Evolutionary conservation across 108 stramenopile species (phyloP).

Genomic region (Fragilaria radians): DNA sequence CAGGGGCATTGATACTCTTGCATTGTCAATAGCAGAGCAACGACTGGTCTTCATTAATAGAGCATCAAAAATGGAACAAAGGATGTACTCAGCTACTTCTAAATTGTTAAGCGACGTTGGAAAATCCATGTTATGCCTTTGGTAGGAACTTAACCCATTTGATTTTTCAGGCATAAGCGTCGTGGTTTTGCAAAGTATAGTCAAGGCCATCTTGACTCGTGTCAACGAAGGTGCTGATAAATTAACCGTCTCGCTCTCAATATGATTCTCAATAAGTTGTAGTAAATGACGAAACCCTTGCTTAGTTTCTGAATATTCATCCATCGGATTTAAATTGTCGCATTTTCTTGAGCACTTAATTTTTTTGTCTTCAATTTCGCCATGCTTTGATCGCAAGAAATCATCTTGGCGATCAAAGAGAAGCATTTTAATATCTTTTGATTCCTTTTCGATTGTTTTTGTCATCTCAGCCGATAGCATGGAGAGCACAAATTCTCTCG

Average conservation of each 20-base stretch:
- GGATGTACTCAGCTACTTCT: background rate
- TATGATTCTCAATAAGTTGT: background rate
- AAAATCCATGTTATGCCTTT: background rate
- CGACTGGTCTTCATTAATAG: background rate
- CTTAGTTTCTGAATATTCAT: background rate
- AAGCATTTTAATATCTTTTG: no score
- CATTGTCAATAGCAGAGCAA: background rate
- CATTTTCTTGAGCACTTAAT: background rate
- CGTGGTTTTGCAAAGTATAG: no score
- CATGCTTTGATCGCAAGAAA: background rate
- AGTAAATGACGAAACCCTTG: background rate
- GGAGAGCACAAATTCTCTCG: background rate
- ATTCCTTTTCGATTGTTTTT: background rate
- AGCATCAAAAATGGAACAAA: slow-evolving; percentile 3
- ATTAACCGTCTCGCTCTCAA: background rate
- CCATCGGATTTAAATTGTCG: background rate
- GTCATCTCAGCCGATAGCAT: background rate
- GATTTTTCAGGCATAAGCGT: background rate
- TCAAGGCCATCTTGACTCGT: background rate
- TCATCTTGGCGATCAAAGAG: no score
- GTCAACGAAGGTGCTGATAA: background rate
- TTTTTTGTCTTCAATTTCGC: background rate
- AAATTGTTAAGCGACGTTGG: background rate
- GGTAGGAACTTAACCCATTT: background rate
- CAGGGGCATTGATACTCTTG: slow-evolving; percentile 2